Evolutionary conservation across 208 protist species (phyloP).

Genomic region (Trypanosoma congolense): DNA sequence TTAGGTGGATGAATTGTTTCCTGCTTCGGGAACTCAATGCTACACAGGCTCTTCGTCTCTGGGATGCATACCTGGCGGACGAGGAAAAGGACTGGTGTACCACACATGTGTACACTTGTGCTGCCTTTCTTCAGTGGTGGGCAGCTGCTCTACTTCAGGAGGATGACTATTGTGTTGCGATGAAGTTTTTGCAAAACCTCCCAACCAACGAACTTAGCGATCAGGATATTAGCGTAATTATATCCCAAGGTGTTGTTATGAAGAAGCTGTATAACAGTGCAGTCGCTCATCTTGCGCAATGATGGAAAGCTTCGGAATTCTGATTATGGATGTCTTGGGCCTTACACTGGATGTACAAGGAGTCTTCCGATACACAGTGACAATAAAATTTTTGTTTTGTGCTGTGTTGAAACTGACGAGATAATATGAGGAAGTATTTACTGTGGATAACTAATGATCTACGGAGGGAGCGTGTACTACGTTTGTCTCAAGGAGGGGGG

Average conservation of each 20-base stretch:
- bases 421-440: too few relatives aligned
- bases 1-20: slow-evolving; percentile 92
- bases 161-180: slow-evolving; percentile 49
- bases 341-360: too few relatives aligned
- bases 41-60: slow-evolving; percentile 70
- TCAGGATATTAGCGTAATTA: slow-evolving; percentile 48
- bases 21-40: slow-evolving; percentile 84
- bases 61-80: slow-evolving; percentile 88
- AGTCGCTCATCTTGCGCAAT: slow-evolving; percentile 17
- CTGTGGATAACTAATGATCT: too few relatives aligned
- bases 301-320: not conserved
- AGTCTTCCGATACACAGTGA: too few relatives aligned
- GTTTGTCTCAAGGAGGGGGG: too few relatives aligned
- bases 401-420: too few relatives aligned
- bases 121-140: slow-evolving; percentile 74
- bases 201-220: slow-evolving; percentile 51
- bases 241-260: slow-evolving; percentile 63
- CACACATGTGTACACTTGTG: slow-evolving; percentile 87
- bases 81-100: slow-evolving; percentile 52
- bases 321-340: too few relatives aligned
- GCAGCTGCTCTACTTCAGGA: slow-evolving; percentile 42
- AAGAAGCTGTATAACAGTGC: slow-evolving; percentile 62
- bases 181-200: slow-evolving; percentile 69
- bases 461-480: too few relatives aligned
- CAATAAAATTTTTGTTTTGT: too few relatives aligned